Evolutionary conservation across 2,329 filamentous ascomycete genomes (phyloP).

Genomic region (Karstenula rhodostoma): DNA sequence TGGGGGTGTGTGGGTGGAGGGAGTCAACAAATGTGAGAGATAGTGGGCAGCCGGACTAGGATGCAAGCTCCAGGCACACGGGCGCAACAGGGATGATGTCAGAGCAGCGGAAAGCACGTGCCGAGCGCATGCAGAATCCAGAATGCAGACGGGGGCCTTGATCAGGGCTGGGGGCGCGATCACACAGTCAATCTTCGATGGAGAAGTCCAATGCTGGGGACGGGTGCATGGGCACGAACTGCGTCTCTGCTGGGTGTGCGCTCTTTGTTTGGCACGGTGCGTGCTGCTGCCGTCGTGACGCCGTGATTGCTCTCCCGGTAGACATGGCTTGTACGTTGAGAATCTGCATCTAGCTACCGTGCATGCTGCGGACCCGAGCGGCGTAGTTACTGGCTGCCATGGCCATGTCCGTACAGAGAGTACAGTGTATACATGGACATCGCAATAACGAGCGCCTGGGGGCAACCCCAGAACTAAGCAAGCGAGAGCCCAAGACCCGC

Average conservation of each 20-base stretch:
- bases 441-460: neutral
- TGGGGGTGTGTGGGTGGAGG: neutral
- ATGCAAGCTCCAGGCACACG: slow-evolving; percentile 11
- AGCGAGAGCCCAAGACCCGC: slow-evolving; percentile 3
- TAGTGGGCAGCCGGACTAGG: slow-evolving; percentile 8
- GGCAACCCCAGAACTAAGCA: neutral
- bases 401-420: neutral
- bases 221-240: too few species aligned
- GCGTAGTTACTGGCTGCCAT: neutral
- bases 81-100: slow-evolving; percentile 13
- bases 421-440: neutral
- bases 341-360: neutral
- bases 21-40: neutral
- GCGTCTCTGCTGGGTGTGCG: neutral
- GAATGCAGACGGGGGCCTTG: neutral
- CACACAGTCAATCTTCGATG: neutral
- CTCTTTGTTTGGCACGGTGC: neutral
- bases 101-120: slow-evolving; percentile 9
- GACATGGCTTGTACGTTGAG: neutral
- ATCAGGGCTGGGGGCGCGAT: neutral
- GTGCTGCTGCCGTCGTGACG: neutral
- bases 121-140: neutral
- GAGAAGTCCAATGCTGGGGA: neutral
- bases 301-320: neutral
- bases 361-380: neutral